phyloP scores from a whole-genome alignment of 1,139 yeast genomes.

The Wickerhamomyces sp. region DNA sequence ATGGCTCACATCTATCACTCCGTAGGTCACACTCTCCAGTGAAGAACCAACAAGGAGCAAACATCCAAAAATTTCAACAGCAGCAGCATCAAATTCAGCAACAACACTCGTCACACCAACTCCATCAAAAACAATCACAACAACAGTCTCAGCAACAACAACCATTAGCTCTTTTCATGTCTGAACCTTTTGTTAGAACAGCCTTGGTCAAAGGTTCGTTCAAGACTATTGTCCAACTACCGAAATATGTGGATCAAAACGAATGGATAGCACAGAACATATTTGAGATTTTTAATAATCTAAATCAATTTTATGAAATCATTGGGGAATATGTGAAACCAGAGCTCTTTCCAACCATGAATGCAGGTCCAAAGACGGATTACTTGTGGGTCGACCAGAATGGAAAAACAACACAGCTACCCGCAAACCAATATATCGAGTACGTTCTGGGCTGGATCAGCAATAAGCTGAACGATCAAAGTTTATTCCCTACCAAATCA shows the following conservation, averaged over 20 bases:
- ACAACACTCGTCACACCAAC: conserved; percentile 4
- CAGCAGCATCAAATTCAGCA: conserved; percentile 12
- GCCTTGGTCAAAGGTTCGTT: conserved; percentile 97
- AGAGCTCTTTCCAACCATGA: conserved; percentile 88
- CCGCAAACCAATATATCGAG: conserved; percentile 91
- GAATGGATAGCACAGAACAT: conserved; percentile 96
- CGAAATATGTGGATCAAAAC: conserved; percentile 87
- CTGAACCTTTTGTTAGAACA: conserved; percentile 91
- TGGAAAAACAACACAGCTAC: conserved; percentile 74
- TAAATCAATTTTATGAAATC: conserved; percentile 84
- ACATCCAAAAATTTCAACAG: conserved; percentile 12
- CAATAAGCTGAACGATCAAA: conserved; percentile 81
- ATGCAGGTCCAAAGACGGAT: conserved; percentile 89
- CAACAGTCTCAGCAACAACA: conserved; percentile 10
- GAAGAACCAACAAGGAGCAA: conserved; percentile 17
- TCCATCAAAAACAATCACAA: conserved; percentile 13
- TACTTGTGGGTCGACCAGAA: conserved; percentile 86
- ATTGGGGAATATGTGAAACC: conserved; percentile 86
- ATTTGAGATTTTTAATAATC: conserved; percentile 81
- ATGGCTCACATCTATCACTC: conserved; percentile 32
- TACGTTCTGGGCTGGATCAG: conserved; percentile 89
- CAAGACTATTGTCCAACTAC: conserved; percentile 90
- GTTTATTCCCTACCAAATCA: conserved; percentile 84
- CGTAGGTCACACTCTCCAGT: conserved; percentile 31
- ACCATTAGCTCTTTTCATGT: conserved; percentile 59